A percentile compares a stretch with the other conserved stretches of the same genome.
Evolutionary conservation across 2,329 filamentous ascomycete species (phyloP).

Genomic region (Aspergillus pseudoglaucus): DNA sequence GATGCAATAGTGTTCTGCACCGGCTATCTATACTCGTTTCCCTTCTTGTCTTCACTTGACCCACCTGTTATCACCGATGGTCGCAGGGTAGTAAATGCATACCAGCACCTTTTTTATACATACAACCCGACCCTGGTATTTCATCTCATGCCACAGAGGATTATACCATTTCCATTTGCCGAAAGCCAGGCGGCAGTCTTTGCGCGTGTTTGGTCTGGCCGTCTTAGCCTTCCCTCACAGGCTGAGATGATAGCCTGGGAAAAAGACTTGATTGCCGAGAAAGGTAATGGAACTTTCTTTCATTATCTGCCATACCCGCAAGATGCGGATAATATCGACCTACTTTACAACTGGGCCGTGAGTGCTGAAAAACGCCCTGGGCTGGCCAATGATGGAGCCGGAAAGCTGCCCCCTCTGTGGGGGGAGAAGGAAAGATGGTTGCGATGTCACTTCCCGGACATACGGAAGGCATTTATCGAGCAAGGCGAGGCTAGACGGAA

Average conservation of each 20-base stretch:
- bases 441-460: conserved; percentile 59
- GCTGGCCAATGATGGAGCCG: conserved; percentile 41
- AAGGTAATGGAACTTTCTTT: conserved; percentile 46
- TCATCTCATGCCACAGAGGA: conserved; percentile 65
- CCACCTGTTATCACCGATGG: conserved; percentile 62
- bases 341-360: conserved; percentile 38
- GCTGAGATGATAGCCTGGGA: conserved; percentile 68
- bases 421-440: conserved; percentile 65
- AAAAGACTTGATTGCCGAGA: conserved; percentile 30
- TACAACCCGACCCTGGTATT: conserved; percentile 73
- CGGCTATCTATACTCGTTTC: conserved; percentile 79
- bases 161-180: conserved; percentile 79
- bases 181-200: conserved; percentile 75
- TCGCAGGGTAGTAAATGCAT: conserved; percentile 63
- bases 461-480: conserved; percentile 65
- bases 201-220: conserved; percentile 68
- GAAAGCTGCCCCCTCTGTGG: conserved; percentile 69
- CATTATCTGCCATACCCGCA: conserved; percentile 48
- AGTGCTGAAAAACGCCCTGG: conserved; percentile 29
- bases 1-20: conserved; percentile 82
- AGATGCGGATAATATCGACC: conserved; percentile 42
- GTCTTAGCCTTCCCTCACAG: conserved; percentile 56
- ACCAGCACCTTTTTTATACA: conserved; percentile 72
- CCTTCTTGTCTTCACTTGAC: conserved; percentile 54
- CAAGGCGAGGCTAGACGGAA: conserved; percentile 51